Percentiles rank a stretch among this genome's conserved stretches.
These are phyloP conservation scores for Ulota crispa DNA, from an alignment of 225 moss, liverwort and hornwort genomes.

Conservation along the genomic window DNA sequence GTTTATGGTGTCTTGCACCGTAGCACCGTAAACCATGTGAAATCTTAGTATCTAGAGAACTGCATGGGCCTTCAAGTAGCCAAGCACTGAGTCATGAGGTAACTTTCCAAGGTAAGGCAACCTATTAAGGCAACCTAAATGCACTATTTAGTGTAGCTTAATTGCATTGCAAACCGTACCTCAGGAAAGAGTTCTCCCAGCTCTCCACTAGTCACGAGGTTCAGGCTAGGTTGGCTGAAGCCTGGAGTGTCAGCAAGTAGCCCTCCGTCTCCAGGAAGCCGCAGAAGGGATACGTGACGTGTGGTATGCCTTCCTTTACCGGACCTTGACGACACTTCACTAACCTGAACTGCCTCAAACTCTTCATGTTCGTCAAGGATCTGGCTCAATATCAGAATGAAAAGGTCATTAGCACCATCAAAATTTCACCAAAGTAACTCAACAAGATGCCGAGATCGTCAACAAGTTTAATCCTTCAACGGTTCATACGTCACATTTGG, in stretches of 20 bases:
- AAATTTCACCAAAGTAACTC: neutral
- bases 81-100: too few species aligned
- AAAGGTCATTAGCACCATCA: neutral
- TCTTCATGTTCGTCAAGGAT: slow-evolving; percentile 54
- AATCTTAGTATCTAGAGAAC: too few species aligned
- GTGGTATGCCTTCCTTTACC: slow-evolving; percentile 95
- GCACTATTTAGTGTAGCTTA: too few species aligned
- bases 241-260: slow-evolving; percentile 96
- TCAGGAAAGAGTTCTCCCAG: slow-evolving; percentile 86
- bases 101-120: too few species aligned
- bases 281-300: slow-evolving; percentile 85
- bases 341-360: slow-evolving; percentile 79
- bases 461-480: too few species aligned
- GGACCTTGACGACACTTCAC: slow-evolving; percentile 83
- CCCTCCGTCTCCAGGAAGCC: slow-evolving; percentile 75
- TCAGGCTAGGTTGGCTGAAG: slow-evolving; percentile 93
- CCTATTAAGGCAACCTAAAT: neutral
- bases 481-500: too few species aligned
- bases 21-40: too few species aligned
- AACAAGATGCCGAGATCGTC: neutral
- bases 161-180: slow-evolving; percentile 38
- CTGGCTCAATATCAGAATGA: slow-evolving; percentile 32
- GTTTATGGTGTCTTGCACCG: too few species aligned
- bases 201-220: slow-evolving; percentile 72
- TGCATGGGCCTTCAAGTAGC: too few species aligned